Conservation (phyloP, 2,329 filamentous ascomycete species). For the Penicillium sp. region DNA sequence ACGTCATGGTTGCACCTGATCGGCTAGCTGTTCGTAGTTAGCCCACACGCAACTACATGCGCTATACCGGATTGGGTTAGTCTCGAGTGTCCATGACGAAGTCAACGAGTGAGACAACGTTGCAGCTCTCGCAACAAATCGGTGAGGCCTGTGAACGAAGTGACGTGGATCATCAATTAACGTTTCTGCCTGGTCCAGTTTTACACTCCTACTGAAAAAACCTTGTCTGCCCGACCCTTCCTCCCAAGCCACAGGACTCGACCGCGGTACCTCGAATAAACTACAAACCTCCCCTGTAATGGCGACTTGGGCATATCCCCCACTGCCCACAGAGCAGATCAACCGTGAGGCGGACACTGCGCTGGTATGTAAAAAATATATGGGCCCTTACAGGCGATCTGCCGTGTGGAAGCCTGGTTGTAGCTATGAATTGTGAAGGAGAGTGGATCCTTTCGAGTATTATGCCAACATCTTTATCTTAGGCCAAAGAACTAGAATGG, state of each 20-base stretch:
- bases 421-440: slow-evolving; percentile 1
- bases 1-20: slow-evolving; percentile 35
- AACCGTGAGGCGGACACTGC: slow-evolving; percentile 54
- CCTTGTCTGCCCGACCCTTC: background rate
- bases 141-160: slow-evolving; percentile 8
- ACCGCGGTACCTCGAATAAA: background rate
- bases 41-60: slow-evolving; percentile 11
- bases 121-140: slow-evolving; percentile 22
- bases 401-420: background rate
- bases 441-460: slow-evolving; percentile 15
- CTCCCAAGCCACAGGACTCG: background rate
- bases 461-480: slow-evolving; percentile 16
- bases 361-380: slow-evolving; percentile 42
- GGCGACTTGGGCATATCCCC: slow-evolving; percentile 63
- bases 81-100: slow-evolving; percentile 32
- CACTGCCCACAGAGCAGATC: slow-evolving; percentile 53
- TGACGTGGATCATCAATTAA: slow-evolving; percentile 26
- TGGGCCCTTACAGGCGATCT: background rate
- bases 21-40: slow-evolving; percentile 25
- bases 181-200: slow-evolving; percentile 19
- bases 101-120: slow-evolving; percentile 29
- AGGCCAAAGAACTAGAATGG: slow-evolving; percentile 63
- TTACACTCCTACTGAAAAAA: background rate
- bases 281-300: slow-evolving; percentile 37
- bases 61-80: slow-evolving; percentile 23